These are phyloP conservation scores for Rosa chinensis DNA, from an alignment of 306 rosid species.

Conservation along the genomic window DNA sequence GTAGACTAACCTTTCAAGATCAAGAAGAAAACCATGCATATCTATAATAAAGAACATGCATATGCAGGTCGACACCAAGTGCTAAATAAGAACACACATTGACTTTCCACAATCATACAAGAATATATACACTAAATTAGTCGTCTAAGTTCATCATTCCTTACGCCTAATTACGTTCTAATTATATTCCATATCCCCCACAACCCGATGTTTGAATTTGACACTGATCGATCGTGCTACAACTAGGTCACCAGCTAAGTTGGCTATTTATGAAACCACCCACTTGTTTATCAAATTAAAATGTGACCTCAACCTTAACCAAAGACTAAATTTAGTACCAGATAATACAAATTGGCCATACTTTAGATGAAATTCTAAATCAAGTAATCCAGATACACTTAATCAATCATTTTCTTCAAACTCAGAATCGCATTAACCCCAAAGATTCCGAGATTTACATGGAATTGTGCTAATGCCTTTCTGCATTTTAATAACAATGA, in stretches of 20 bases:
- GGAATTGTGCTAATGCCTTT: not conserved
- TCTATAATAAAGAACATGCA: not conserved
- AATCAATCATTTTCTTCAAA: not conserved
- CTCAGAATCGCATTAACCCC: not conserved
- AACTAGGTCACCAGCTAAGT: conserved; percentile 11
- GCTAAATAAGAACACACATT: not conserved
- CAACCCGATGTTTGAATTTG: conserved; percentile 3
- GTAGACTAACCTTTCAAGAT: not conserved
- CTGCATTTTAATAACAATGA: not conserved
- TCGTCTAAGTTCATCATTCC: not conserved
- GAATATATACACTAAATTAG: not conserved
- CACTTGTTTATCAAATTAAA: not conserved
- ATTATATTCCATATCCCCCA: not conserved
- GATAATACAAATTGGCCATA: not conserved
- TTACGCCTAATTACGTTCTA: conserved; percentile 6
- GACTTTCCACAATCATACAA: conserved; percentile 1
- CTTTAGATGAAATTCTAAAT: not conserved
- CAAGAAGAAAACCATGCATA: not conserved
- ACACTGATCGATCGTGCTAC: conserved; percentile 9
- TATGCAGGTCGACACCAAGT: not conserved
- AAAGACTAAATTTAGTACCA: not conserved
- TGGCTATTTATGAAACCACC: conserved; percentile 7
- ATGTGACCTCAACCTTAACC: not conserved
- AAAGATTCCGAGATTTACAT: not conserved
- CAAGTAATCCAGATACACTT: not conserved